Percentiles rank a stretch among this genome's conserved stretches.
These are phyloP conservation scores for Trichoderma citrinoviride DNA, from an alignment of 2,329 filamentous ascomycete genomes.

Conservation along the genomic window DNA sequence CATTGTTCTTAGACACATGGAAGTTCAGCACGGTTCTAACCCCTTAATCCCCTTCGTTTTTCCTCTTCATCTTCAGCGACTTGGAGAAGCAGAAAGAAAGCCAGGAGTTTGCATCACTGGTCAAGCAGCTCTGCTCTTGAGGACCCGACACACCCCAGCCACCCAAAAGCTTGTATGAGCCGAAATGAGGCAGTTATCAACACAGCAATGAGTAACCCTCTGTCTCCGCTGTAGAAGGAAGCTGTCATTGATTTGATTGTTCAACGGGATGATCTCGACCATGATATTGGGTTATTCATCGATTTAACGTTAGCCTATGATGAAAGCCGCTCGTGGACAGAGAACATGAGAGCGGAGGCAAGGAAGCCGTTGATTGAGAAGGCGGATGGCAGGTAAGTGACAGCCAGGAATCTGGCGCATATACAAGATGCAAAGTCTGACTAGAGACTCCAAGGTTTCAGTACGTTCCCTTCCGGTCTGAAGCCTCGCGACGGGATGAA, in stretches of 20 bases:
- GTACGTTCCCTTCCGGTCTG: slow-evolving; percentile 7
- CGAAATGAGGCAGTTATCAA: background rate
- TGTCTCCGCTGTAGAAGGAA: background rate
- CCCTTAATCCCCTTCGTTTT: background rate
- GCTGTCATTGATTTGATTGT: background rate
- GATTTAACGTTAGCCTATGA: background rate
- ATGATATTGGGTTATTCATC: background rate
- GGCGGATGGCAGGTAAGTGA: slow-evolving; percentile 11
- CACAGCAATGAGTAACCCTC: background rate
- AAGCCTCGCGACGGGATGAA: no score
- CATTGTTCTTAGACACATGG: background rate
- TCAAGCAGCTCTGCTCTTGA: background rate
- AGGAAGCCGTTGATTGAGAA: background rate
- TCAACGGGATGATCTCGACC: background rate
- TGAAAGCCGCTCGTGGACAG: background rate
- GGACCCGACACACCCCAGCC: background rate
- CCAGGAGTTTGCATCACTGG: background rate
- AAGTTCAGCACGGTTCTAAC: background rate
- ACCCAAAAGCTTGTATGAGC: background rate
- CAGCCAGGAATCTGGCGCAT: background rate
- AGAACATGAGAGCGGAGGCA: background rate
- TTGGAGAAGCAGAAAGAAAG: background rate
- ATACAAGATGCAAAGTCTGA: background rate
- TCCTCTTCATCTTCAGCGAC: background rate
- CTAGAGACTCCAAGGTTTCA: background rate